These are phyloP conservation scores for Arabidopsis thaliana DNA, from an alignment of 345 rosid species.

Conservation along the genomic window TAIR10.1 NC_003074.8:19610501-19611000, in stretches of 20 bases:
- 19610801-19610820: constrained; percentile 93
- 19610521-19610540: constrained; percentile 39
- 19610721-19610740: constrained; percentile 60
- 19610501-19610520: constrained; percentile 47
- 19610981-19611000: constrained; percentile 95
- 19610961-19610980: constrained; percentile 84
- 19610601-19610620: constrained; percentile 82
- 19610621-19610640: constrained; percentile 92
- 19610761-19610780: constrained; percentile 94
- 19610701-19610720: constrained; percentile 87
- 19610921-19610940: constrained; percentile 94
- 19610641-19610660: constrained; percentile 90
- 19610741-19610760: constrained; percentile 69
- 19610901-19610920: constrained; percentile 85
- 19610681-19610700: constrained; percentile 98
- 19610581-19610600: constrained; percentile 90
- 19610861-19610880: constrained; percentile 86
- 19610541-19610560: constrained; percentile 50
- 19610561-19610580: constrained; percentile 63
- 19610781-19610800: constrained; percentile 97
- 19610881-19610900: constrained; percentile 95
- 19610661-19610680: constrained; percentile 84
- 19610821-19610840: constrained; percentile 79
- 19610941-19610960: constrained; percentile 93
- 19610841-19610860: constrained; percentile 98